Evolutionary conservation across 306 rosid species (phyloP), one percentile per base, ranked within the genome.

Genomic region (Acmispon strigosus): DNA sequence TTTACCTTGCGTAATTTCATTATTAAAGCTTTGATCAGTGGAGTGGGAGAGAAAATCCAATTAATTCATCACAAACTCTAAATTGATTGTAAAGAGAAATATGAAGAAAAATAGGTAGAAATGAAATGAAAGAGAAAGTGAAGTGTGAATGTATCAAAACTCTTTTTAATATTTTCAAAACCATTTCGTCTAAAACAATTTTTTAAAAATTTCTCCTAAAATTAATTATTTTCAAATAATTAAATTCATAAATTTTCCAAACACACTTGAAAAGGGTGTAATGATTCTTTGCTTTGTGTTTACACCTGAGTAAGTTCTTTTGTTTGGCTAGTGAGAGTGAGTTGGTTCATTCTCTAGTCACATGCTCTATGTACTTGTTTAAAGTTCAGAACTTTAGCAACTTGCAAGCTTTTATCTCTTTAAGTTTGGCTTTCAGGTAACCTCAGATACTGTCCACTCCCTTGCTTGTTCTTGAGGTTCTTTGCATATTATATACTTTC

Each of bases 221-320:
- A 22, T 3, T 1, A 22, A 2, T 27, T 27, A 2, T 6, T 32
- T 32, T 32, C 2, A 32, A 2, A 32, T 32, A 32, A 5, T 32
- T 32, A 32, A 32, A 32, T 1, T 27, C 34, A 27, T 27, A 2
- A 27, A 32, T 32, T 32, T 6, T 32, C 8, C 37, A 5, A 32
- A 32, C 8, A 41, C 6, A 12, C 43, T 43, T 36, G 58, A 61
- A 65, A 50, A 72, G 62, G 19, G 19, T 63, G 64, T 48, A 80
- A 73, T 57, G 65, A 81, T 92, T 83, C 94, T 83, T 92, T 89
- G 59, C 96, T 86, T 78, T 87, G 84, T 66, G 78, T 74, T 69
- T 37, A 47, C 18, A 82, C 37, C 0, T 6, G 37, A 32, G 37
- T 32, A 5, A 32, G 37, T 32, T 32, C 8, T 32, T 32, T 32